Conservation (phyloP, 495 filamentous ascomycete species). For the Aspergillus bridgeri region DNA sequence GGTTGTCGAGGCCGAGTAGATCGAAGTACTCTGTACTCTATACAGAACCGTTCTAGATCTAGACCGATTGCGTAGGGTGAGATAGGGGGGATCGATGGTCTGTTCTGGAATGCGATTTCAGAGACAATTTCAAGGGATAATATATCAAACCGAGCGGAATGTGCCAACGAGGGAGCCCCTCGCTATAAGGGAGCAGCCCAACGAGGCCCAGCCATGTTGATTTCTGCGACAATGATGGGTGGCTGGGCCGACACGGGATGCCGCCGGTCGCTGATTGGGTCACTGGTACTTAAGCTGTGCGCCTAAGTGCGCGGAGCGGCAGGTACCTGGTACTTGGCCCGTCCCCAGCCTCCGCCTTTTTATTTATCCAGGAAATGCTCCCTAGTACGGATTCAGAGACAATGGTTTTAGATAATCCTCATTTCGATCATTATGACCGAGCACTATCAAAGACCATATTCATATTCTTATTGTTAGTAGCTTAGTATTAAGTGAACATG, state of each 20-base stretch:
- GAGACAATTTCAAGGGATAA: slow-evolving; percentile 14
- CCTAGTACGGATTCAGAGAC: too few species aligned
- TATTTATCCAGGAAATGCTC: too few species aligned
- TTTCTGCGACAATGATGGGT: slow-evolving; percentile 15
- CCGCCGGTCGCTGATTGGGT: slow-evolving; percentile 10
- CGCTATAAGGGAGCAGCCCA: slow-evolving; percentile 1
- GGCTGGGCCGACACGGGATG: slow-evolving; percentile 13
- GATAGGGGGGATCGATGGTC: background rate
- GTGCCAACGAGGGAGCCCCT: background rate
- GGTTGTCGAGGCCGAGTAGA: too few species aligned
- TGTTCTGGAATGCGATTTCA: background rate
- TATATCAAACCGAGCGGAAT: slow-evolving; percentile 5
- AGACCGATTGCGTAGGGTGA: background rate
- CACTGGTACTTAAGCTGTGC: slow-evolving; percentile 17
- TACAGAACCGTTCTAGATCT: too few species aligned
- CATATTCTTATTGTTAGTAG: too few species aligned
- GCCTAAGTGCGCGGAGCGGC: slow-evolving; percentile 12
- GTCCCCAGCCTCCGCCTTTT: slow-evolving; percentile 19
- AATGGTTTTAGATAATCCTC: too few species aligned
- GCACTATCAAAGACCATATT: too few species aligned
- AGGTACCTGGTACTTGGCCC: slow-evolving; percentile 4
- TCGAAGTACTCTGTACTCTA: too few species aligned
- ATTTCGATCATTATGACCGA: too few species aligned
- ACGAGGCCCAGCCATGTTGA: slow-evolving; percentile 24
- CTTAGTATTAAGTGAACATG: too few species aligned